A percentile compares a stretch with the other conserved stretches of the same genome.
These are phyloP conservation scores for Thalia dealbata DNA, from an alignment of 176 grass and related monocot genomes.

Conservation along the genomic window DNA sequence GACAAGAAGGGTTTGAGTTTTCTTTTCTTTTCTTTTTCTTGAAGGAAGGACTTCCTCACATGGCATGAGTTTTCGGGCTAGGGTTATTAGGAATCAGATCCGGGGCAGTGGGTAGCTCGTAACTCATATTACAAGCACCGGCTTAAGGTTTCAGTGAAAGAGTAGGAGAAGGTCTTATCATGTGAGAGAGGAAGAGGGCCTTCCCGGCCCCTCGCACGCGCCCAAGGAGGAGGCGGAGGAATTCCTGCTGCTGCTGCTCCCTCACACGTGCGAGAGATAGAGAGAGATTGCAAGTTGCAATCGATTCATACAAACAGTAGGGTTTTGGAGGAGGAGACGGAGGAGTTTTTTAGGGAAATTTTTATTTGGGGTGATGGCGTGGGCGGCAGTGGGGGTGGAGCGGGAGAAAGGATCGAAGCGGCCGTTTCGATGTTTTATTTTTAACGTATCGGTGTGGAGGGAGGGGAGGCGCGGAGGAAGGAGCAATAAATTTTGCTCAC, in stretches of 20 bases:
- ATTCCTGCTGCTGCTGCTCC: not conserved
- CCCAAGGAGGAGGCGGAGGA: not conserved
- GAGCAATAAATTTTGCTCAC: not conserved
- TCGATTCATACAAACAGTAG: no score
- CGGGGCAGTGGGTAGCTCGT: not conserved
- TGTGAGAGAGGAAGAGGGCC: no score
- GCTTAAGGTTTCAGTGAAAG: not conserved
- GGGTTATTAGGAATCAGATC: constrained; percentile 9
- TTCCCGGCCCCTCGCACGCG: not conserved
- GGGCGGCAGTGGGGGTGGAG: no score
- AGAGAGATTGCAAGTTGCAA: no score
- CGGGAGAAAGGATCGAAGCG: not conserved
- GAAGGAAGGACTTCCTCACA: constrained; percentile 2
- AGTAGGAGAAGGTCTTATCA: not conserved
- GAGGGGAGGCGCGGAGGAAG: no score
- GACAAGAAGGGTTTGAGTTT: not conserved
- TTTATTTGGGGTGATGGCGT: no score
- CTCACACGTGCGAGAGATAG: not conserved
- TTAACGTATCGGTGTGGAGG: not conserved
- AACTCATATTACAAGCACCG: not conserved
- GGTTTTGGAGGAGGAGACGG: no score
- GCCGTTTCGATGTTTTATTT: not conserved
- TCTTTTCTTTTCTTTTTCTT: no score
- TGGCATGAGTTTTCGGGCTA: constrained; percentile 10
- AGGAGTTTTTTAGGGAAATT: no score